phyloP scores from a whole-genome alignment of 1,139 yeast genomes.

The Yarrowia galli region DNA sequence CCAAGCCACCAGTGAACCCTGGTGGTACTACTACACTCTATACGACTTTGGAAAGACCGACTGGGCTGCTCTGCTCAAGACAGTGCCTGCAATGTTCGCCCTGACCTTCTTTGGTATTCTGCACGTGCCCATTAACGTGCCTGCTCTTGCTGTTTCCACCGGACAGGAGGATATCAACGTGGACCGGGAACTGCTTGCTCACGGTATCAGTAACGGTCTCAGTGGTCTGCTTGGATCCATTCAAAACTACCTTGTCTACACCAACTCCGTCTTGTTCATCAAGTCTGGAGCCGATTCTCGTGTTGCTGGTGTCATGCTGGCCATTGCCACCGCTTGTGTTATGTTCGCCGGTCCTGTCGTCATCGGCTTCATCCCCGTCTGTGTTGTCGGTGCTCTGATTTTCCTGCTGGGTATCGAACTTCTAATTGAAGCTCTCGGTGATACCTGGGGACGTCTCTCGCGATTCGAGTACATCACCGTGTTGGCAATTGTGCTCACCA shows the following conservation, averaged over 20 bases:
- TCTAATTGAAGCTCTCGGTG: slow-evolving; percentile 82
- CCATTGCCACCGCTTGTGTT: slow-evolving; percentile 76
- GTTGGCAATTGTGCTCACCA: slow-evolving; percentile 80
- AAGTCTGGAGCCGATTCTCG: slow-evolving; percentile 94
- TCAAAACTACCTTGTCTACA: slow-evolving; percentile 92
- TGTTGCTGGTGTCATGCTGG: slow-evolving; percentile 85
- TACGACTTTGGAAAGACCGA: slow-evolving; percentile 75
- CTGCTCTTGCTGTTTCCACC: slow-evolving; percentile 91
- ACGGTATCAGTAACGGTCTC: slow-evolving; percentile 88
- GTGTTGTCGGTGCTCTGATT: slow-evolving; percentile 93
- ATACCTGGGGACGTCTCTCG: slow-evolving; percentile 79
- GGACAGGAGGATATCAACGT: slow-evolving; percentile 84
- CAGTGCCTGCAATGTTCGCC: slow-evolving; percentile 93
- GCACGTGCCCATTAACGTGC: slow-evolving; percentile 97
- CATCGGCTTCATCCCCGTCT: slow-evolving; percentile 92
- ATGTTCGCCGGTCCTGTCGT: slow-evolving; percentile 90
- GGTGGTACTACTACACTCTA: slow-evolving; percentile 83
- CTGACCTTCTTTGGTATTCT: slow-evolving; percentile 92
- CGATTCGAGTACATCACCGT: slow-evolving; percentile 84
- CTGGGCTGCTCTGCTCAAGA: slow-evolving; percentile 71
- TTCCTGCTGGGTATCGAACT: slow-evolving; percentile 90
- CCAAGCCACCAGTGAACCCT: slow-evolving; percentile 73
- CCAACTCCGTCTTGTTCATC: slow-evolving; percentile 88
- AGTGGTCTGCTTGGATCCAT: slow-evolving; percentile 88
- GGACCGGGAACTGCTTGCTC: slow-evolving; percentile 91